Base-by-base conservation (phyloP, 768 basidiomycete genomes). In the Suillus occidentalis region DNA sequence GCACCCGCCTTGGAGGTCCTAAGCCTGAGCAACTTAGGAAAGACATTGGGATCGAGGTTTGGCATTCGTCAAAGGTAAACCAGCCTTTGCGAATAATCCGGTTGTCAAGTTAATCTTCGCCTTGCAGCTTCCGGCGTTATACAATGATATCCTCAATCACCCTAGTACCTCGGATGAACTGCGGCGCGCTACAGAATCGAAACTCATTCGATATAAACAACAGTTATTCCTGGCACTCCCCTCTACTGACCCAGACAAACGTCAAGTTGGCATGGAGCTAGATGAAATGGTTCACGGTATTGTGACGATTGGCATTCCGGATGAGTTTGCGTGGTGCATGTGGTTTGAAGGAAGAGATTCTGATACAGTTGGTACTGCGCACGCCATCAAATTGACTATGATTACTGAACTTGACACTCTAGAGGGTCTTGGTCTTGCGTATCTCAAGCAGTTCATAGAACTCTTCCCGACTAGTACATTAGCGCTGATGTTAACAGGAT, bases 311-410 rank as follows among this genome's bases (percentile, higher is more conserved):
- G 80, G 82, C 18, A 84, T 95, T 10, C 85, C 87, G 0, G 90
- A 97, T 70, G 89, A 93, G 71, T 73, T 89, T 31, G 94, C 92
- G 0, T 99, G 97, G 97, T 81, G 78, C 34, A 74, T 91, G 4
- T 87, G 83, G 66, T 80, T 98, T 52, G 94, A 99, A 71, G 84
- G 86, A 66, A 85, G 80, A 62, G 89, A 99, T 72, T 83, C 79
- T 45, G 87, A 86, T 34, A 81, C 81, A 6, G 80, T 92, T 9
- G 84, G 94, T 94, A 71, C 71, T 86, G 75, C 31, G 28, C 40
- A 40, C 25, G 64, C 61, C 20, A 59, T 66, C n/a, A 22, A 39
- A 13, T 31, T 22, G 20, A 40, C 58, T 28, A 31, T 7, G 42
- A 49, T 49, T 25, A 55, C 59, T 68, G 16, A 64, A 28, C 63